Conservation (phyloP, 2,329 filamentous ascomycete genomes). For the Venturia nashicola region DNA sequence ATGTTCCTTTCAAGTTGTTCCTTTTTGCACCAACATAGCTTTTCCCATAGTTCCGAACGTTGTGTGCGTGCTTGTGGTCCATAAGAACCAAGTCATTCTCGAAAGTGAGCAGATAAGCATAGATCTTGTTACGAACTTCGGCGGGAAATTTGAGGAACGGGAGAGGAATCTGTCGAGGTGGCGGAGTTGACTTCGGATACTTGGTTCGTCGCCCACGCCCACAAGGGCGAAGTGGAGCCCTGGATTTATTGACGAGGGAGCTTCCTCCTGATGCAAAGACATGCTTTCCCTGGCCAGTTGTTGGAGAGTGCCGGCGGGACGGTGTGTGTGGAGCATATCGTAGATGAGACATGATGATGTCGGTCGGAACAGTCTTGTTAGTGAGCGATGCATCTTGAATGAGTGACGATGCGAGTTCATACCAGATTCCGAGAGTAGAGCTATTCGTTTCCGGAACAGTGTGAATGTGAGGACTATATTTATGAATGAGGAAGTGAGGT, state of each 20-base stretch:
- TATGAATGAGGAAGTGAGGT: neutral
- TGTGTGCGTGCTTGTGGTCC: neutral
- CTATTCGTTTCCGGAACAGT: too few relatives aligned
- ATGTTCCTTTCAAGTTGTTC: neutral
- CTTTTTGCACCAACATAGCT: neutral
- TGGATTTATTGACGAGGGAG: neutral
- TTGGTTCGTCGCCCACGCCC: neutral
- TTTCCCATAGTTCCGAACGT: neutral
- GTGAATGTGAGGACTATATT: neutral
- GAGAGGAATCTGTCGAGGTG: neutral
- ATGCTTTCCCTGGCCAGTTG: neutral
- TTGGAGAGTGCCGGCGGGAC: neutral
- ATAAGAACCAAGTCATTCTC: neutral
- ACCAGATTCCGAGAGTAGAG: neutral
- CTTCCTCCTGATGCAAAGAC: neutral
- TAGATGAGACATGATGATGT: neutral
- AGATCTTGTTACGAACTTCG: neutral
- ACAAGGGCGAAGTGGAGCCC: neutral
- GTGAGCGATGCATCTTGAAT: neutral
- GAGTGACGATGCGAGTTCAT: neutral
- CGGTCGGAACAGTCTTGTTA: neutral
- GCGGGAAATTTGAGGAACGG: conserved; percentile 13
- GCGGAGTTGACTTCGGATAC: neutral
- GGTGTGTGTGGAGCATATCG: neutral
- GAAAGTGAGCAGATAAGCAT: neutral